These are phyloP conservation scores for Boletellus sp. DNA, from an alignment of 768 basidiomycete species.

Conservation along the genomic window DNA sequence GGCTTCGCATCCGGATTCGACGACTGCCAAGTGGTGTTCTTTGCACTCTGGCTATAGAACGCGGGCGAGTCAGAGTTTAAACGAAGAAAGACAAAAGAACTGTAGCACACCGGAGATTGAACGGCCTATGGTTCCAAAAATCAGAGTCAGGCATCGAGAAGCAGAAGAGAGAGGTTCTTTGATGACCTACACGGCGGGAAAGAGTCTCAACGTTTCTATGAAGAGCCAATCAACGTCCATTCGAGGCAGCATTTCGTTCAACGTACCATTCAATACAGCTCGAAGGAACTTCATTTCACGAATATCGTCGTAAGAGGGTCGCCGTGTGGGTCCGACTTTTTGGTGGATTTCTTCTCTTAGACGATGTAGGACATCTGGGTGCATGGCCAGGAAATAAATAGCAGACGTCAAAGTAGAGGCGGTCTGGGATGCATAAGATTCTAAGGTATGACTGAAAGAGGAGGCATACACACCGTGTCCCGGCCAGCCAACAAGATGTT, in stretches of 20 bases:
- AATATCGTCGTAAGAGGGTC: constrained; percentile 42
- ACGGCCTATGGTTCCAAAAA: constrained; percentile 22
- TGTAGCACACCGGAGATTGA: constrained; percentile 29
- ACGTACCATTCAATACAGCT: constrained; percentile 42
- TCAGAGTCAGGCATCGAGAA: neutral
- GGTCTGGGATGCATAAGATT: constrained; percentile 31
- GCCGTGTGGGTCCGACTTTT: constrained; percentile 32
- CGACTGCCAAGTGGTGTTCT: constrained; percentile 25
- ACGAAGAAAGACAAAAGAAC: neutral
- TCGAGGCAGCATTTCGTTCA: neutral
- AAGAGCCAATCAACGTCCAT: neutral
- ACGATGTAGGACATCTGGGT: constrained; percentile 38
- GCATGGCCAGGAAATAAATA: constrained; percentile 44
- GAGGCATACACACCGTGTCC: constrained; percentile 35
- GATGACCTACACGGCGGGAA: constrained; percentile 29
- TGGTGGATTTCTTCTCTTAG: constrained; percentile 43
- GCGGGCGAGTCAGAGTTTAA: neutral
- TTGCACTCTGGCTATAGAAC: constrained; percentile 16
- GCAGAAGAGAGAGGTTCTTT: neutral
- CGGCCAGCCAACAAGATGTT: constrained; percentile 44
- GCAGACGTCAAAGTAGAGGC: constrained; percentile 42
- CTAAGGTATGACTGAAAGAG: neutral
- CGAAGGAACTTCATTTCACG: constrained; percentile 41
- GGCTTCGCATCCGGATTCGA: constrained; percentile 22
- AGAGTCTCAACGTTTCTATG: constrained; percentile 33